Percentiles rank a stretch among this genome's conserved stretches.
phyloP scores from a whole-genome alignment of 2,329 filamentous ascomycete genomes.

The Metarhizium rileyi region DNA sequence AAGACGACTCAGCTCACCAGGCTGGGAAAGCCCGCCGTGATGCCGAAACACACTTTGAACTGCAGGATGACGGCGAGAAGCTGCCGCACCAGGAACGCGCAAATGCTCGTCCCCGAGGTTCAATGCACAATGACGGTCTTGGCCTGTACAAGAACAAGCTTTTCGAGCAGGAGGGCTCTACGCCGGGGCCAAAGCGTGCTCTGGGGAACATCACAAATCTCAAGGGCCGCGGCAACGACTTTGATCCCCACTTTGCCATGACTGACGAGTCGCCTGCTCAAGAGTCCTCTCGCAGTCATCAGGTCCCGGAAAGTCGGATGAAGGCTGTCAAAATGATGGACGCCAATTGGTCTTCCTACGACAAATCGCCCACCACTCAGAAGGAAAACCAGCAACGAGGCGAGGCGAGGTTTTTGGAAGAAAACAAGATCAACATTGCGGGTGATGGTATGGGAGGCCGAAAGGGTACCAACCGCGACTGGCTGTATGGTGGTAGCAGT shows the following conservation, averaged over 20 bases:
- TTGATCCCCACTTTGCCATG: conserved; percentile 69
- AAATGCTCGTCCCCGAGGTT: conserved; percentile 38
- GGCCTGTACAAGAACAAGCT: conserved; percentile 69
- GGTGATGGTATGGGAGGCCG: conserved; percentile 59
- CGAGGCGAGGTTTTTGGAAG: conserved; percentile 38
- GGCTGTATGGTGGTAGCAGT: conserved; percentile 47
- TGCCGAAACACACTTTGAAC: conserved; percentile 73
- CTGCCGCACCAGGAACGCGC: conserved; percentile 36
- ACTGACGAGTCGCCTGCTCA: conserved; percentile 53
- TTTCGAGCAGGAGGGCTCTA: conserved; percentile 47
- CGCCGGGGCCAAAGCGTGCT: conserved; percentile 31
- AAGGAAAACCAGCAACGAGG: conserved; percentile 42
- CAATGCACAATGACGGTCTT: conserved; percentile 56
- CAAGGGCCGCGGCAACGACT: conserved; percentile 64
- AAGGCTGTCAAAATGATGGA: conserved; percentile 69
- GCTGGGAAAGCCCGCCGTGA: conserved; percentile 65
- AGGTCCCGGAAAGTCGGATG: conserved; percentile 47
- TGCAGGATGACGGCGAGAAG: conserved; percentile 63
- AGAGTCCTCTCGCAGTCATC: conserved; percentile 27
- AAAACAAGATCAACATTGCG: conserved; percentile 32
- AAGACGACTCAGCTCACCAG: conserved; percentile 47
- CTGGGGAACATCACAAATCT: conserved; percentile 63
- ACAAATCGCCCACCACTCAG: conserved; percentile 41
- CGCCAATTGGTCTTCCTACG: conserved; percentile 48
- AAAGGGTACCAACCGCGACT: conserved; percentile 43